Evolutionary conservation across 2,329 filamentous ascomycete genomes (phyloP).

Genomic region (Coniochaeta prunicola): DNA sequence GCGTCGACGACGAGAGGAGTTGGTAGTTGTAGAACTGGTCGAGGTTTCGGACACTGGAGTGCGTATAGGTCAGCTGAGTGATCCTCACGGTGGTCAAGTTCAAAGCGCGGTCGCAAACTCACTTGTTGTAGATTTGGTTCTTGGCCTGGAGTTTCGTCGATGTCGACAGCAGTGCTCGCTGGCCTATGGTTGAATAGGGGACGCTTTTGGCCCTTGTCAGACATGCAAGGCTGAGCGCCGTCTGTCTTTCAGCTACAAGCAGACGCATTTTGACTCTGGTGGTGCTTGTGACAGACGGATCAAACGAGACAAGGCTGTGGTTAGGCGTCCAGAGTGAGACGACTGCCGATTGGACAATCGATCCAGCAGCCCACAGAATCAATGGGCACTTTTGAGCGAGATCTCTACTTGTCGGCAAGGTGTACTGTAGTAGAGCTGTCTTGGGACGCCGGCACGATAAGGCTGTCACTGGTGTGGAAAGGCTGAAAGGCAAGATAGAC

Average conservation of each 20-base stretch:
- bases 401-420: not conserved
- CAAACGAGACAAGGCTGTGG: not conserved
- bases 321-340: not conserved
- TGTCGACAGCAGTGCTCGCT: not conserved
- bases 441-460: not conserved
- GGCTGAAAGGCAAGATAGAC: not conserved
- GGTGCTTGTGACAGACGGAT: too few species aligned
- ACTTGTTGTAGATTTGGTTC: conserved; percentile 35
- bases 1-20: conserved; percentile 44
- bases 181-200: not conserved
- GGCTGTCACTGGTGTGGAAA: not conserved
- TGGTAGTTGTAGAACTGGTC: conserved; percentile 49
- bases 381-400: not conserved
- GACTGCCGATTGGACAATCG: not conserved
- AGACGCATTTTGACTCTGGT: not conserved
- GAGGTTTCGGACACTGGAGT: conserved; percentile 42
- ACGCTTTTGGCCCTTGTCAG: not conserved
- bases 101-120: conserved; percentile 12
- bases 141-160: conserved; percentile 11
- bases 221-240: not conserved
- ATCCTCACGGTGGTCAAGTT: not conserved
- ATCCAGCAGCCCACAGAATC: not conserved
- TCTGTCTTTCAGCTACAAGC: not conserved
- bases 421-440: not conserved
- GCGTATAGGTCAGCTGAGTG: not conserved